Base-by-base conservation (phyloP, 306 rosid genomes). In the Fragaria nilgerrensis region DNA sequence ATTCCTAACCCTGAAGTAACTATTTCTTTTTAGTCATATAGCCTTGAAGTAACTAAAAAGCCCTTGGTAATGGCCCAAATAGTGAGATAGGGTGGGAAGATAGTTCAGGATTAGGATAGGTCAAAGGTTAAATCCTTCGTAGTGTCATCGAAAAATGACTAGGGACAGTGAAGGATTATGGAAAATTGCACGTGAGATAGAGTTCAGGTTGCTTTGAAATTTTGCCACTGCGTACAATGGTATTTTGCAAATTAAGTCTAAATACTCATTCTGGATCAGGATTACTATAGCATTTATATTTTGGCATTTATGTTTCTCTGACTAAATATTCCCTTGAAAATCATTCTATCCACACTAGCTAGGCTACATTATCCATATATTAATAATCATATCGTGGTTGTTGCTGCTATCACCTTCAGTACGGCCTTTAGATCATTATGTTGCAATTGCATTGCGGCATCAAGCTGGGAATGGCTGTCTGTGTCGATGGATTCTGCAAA, bases 311-410 rank as follows among this genome's bases (percentile, higher is more conserved):
- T 68, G 62, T 50, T 50, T 70, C 27, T 48, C 27, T 48, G 77
- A 23, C 64, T 61, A 71, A 20, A 37, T 45, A 63, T 64, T 48
- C 61, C 63, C 41, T 79, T 67, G 9, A 71, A 78, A 9, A 5
- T 71, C 65, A 61, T 72, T 34, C 71, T 22, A 72, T 61, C 55
- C 52, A 41, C 68, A 39, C 6, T 48, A 23, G 59, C 43, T 44
- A 56, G 19, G 50, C n/a, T 68, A 23, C 16, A 50, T 58, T 45
- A 45, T 47, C 73, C 39, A 41, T 23, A 49, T 58, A 65, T 56
- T 75, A 79, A 72, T 48, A 49, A 14, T 53, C 70, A 43, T 44
- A 29, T 29, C 20, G 41, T 73, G 78, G 63, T 56, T 73, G 74
- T 53, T 74, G 58, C 43, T 50, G 61, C 59, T 2, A 74, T 74